These are phyloP conservation scores for Raffaelea albimanens DNA, from an alignment of 2,329 filamentous ascomycete species.

Conservation along the genomic window DNA sequence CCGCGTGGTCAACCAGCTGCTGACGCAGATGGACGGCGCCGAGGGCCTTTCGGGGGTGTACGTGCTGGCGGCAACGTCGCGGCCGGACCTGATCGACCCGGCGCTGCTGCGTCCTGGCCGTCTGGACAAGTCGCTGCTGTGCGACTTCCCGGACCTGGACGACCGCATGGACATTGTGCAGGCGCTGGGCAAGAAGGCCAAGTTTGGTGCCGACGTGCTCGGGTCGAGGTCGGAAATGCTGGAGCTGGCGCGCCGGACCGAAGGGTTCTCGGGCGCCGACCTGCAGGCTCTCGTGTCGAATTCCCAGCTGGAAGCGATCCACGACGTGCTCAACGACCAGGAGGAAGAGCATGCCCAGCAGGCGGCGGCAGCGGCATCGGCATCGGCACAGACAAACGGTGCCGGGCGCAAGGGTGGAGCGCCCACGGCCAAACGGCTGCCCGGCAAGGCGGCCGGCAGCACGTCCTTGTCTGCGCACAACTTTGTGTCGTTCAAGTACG, in stretches of 20 bases:
- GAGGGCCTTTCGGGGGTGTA: conserved; percentile 94
- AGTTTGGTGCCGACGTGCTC: conserved; percentile 40
- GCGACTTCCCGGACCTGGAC: conserved; percentile 71
- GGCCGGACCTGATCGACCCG: conserved; percentile 92
- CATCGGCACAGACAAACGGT: conserved; percentile 15
- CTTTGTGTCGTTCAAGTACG: conserved; percentile 81
- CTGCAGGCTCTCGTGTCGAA: conserved; percentile 93
- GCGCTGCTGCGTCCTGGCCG: conserved; percentile 84
- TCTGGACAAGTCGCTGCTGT: conserved; percentile 86
- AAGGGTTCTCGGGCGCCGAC: conserved; percentile 90
- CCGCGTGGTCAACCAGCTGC: conserved; percentile 91
- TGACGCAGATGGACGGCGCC: conserved; percentile 98
- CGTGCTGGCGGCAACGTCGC: conserved; percentile 84
- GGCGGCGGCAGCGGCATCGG: conserved; percentile 14
- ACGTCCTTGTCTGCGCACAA: conserved; percentile 29
- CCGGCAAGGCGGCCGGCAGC: conserved; percentile 15
- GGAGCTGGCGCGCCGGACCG: conserved; percentile 71
- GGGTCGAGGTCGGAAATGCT: conserved; percentile 30
- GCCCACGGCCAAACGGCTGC: conserved; percentile 18
- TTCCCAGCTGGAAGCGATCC: conserved; percentile 92
- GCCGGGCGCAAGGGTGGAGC: conserved; percentile 17
- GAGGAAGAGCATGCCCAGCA: conserved; percentile 14
- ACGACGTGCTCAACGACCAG: conserved; percentile 71
- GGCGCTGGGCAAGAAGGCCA: conserved; percentile 74
- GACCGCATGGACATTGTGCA: conserved; percentile 84